A percentile compares a stretch with the other conserved stretches of the same genome.
Evolutionary conservation across 1,139 yeast species (phyloP).

Genomic region (Protomyces macrosporus): DNA sequence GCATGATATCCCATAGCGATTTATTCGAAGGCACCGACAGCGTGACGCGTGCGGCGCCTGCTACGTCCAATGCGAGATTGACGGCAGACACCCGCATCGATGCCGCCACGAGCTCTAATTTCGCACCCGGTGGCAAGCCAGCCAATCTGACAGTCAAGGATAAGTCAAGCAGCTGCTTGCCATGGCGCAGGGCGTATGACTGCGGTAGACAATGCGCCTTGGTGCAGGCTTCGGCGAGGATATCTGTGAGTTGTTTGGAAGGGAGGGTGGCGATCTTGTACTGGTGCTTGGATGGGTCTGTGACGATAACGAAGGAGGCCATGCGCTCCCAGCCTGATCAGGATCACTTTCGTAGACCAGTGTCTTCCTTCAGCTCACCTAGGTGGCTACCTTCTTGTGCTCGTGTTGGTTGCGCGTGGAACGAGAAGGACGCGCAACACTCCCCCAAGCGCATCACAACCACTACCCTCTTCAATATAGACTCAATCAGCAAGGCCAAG

Average conservation of each 20-base stretch:
- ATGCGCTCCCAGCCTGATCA: not conserved
- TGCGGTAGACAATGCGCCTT: constrained; percentile 21
- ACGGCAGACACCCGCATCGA: not conserved
- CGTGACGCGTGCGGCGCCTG: not conserved
- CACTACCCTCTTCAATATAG: not conserved
- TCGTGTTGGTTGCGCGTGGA: not conserved
- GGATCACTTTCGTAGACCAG: too few species aligned
- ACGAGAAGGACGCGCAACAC: not conserved
- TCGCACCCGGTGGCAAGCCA: constrained; percentile 29
- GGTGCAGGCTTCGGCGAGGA: constrained; percentile 27
- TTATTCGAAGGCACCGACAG: not conserved
- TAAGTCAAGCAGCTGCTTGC: constrained; percentile 25
- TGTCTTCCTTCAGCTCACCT: not conserved
- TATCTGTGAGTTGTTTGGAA: constrained; percentile 17
- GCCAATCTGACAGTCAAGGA: constrained; percentile 29
- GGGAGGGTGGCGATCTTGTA: constrained; percentile 24
- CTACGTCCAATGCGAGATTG: constrained; percentile 8
- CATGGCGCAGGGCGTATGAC: constrained; percentile 12
- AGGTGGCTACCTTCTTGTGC: not conserved
- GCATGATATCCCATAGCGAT: constrained; percentile 1
- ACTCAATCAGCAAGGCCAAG: not conserved
- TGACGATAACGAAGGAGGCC: constrained; percentile 24
- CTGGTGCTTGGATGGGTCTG: constrained; percentile 9
- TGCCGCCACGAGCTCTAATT: constrained; percentile 14
- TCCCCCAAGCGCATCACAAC: not conserved